Evolutionary conservation across 2,329 filamentous ascomycete genomes (phyloP).

Genomic region (Pyrenophora teres): DNA sequence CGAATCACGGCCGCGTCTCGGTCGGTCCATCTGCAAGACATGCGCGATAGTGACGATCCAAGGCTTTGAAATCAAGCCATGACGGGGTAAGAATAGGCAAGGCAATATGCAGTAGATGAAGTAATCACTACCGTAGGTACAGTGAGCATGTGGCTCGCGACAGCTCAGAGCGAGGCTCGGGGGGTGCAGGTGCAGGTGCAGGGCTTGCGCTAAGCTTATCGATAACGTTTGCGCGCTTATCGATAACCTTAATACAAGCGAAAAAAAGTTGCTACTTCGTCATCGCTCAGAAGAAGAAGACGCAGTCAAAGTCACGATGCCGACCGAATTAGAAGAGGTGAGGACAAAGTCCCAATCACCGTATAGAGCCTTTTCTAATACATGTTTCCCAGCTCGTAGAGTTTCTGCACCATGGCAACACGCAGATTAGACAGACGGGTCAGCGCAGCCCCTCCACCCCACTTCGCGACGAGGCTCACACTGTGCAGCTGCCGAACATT

Average conservation of each 20-base stretch:
- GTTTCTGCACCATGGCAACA: constrained; percentile 90
- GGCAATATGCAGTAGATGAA: constrained; percentile 10
- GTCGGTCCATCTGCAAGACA: background rate
- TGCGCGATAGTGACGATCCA: background rate
- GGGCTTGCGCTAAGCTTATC: constrained; percentile 22
- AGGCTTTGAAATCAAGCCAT: constrained; percentile 1
- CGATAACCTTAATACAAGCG: constrained; percentile 39
- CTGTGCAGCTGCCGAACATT: constrained; percentile 73
- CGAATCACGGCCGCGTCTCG: constrained; percentile 1
- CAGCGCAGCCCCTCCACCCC: constrained; percentile 39
- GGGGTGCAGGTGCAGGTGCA: background rate
- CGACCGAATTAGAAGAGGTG: constrained; percentile 58
- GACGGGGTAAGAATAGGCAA: constrained; percentile 7
- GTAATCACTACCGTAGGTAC: too few relatives aligned
- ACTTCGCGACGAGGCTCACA: constrained; percentile 23
- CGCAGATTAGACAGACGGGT: constrained; percentile 84
- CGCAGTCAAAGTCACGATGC: constrained; percentile 46
- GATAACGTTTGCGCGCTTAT: too few relatives aligned
- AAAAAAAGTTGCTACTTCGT: constrained; percentile 30
- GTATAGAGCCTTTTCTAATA: background rate
- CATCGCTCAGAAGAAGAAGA: constrained; percentile 21
- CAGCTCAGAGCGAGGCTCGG: constrained; percentile 5
- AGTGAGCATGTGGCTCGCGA: constrained; percentile 9
- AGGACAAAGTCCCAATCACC: background rate
- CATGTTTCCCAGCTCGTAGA: constrained; percentile 72